Conservation (phyloP, 2,329 filamentous ascomycete genomes). For the Stagonosporopsis cucurbitacearum region DNA sequence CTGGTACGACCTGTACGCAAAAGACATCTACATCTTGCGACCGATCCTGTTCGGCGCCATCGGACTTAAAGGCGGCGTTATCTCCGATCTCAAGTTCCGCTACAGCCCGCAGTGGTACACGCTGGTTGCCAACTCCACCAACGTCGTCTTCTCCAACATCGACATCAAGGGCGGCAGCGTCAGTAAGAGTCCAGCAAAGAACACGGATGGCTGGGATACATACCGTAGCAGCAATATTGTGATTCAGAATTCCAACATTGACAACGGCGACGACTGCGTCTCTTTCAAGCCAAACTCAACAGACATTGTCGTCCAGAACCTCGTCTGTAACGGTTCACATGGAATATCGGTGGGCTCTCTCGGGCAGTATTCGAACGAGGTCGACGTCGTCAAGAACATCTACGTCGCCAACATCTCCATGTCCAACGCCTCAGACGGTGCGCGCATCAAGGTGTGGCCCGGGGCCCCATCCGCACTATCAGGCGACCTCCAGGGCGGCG, state of each 20-base stretch:
- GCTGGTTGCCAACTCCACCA: constrained; percentile 68
- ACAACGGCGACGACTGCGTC: constrained; percentile 74
- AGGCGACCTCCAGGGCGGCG: constrained; percentile 69
- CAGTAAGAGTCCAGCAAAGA: constrained; percentile 65
- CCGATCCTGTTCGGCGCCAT: constrained; percentile 65
- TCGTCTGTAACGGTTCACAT: constrained; percentile 72
- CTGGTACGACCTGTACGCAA: constrained; percentile 69
- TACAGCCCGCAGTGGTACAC: constrained; percentile 70
- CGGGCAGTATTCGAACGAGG: constrained; percentile 68
- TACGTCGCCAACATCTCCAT: constrained; percentile 53
- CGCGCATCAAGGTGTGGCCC: constrained; percentile 78
- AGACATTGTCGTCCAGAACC: constrained; percentile 70
- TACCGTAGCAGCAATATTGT: constrained; percentile 67
- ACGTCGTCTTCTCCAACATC: constrained; percentile 69
- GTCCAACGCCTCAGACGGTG: constrained; percentile 62
- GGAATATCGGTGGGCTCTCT: constrained; percentile 76
- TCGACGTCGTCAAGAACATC: constrained; percentile 73
- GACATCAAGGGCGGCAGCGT: constrained; percentile 63
- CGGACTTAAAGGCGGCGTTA: constrained; percentile 63
- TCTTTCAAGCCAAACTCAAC: constrained; percentile 78
- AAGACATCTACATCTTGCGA: constrained; percentile 63
- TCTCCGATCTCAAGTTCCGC: constrained; percentile 66
- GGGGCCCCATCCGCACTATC: constrained; percentile 62
- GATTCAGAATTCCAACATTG: constrained; percentile 69
- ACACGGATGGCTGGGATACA: constrained; percentile 70